Base-by-base conservation (phyloP, 2,329 filamentous ascomycete species). In the Ascochyta clinopodiicola region DNA sequence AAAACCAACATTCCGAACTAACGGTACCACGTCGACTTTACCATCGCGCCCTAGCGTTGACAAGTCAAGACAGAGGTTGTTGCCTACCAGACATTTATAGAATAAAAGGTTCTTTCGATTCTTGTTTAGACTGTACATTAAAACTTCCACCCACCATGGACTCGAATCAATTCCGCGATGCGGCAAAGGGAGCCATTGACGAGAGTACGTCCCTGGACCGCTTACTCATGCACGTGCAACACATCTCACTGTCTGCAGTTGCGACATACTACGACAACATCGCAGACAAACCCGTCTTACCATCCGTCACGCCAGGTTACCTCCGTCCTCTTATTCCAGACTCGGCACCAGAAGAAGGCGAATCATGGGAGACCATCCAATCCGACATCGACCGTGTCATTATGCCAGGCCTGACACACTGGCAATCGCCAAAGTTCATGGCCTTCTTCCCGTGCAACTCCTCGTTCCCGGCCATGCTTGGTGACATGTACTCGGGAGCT, bases 341-440 rank as follows among this genome's bases (percentile, higher is more conserved):
- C 35, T 81, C 79, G 49, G 86, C 85, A 35, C 94, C 85, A 44
- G 80, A 82, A 62, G 80, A 85, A 55, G 89, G 83, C 67, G 92
- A 89, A 80, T 79, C 84, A 70, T 96, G 93, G 91, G 78, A 81
- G 21, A 81, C 85, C 47, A 97, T 98, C 70, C 90, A 92, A 67
- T 82, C 86, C 53, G 94, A 98, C 72, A 87, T 98, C 46, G 88
- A 93, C 66, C 79, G 83, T 39, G 91, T 95, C 73, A 96, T 98
- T 71, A 86, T 96, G 72, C 94, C 94, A 0, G 94, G 94, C 6
- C 81, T 98, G 50, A 97, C 94, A 0, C 94, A 97, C 78, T 98
- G 94, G 92, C 89, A 96, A 73, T 91, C 88, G 2, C 94, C 73
- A 29, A 92, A 94, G 71, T 98, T 96, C 82, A 91, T 97, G 86